A percentile compares a stretch with the other conserved stretches of the same genome.
phyloP scores from a whole-genome alignment of 805 yeast genomes.

The Nakazawaea anatomiae region DNA sequence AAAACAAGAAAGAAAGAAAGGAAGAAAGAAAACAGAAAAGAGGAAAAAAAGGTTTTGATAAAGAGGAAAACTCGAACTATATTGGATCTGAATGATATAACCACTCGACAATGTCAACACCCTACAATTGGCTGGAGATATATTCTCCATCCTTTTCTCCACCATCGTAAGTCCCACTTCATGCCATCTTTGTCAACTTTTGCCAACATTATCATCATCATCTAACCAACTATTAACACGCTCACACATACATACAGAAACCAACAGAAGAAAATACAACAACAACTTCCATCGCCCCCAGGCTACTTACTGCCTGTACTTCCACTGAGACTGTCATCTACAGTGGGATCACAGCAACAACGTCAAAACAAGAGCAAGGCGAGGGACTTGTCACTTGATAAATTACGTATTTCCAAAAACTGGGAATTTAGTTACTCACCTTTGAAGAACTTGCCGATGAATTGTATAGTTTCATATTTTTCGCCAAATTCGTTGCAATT shows the following conservation, averaged over 20 bases:
- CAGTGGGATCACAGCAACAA: background rate
- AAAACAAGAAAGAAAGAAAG: no score
- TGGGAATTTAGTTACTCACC: constrained; percentile 86
- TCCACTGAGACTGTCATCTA: background rate
- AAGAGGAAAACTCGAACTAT: no score
- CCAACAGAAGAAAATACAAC: no score
- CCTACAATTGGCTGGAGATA: background rate
- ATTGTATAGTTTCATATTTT: constrained; percentile 84
- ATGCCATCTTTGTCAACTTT: no score
- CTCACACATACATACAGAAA: no score
- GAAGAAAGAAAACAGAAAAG: no score
- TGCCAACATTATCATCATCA: background rate
- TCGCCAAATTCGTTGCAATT: constrained; percentile 86
- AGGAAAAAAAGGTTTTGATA: no score
- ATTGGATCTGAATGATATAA: no score
- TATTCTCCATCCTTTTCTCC: constrained; percentile 1
- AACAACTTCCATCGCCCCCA: background rate
- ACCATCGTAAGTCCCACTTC: background rate
- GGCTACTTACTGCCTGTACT: background rate
- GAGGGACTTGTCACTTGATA: constrained; percentile 21
- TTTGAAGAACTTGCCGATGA: constrained; percentile 83
- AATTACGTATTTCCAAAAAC: constrained; percentile 54
- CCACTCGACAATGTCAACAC: background rate
- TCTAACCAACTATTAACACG: background rate
- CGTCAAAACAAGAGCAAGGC: background rate